Conservation (phyloP, 345 rosid species). For the Cardamine chenopodiifolia region DNA sequence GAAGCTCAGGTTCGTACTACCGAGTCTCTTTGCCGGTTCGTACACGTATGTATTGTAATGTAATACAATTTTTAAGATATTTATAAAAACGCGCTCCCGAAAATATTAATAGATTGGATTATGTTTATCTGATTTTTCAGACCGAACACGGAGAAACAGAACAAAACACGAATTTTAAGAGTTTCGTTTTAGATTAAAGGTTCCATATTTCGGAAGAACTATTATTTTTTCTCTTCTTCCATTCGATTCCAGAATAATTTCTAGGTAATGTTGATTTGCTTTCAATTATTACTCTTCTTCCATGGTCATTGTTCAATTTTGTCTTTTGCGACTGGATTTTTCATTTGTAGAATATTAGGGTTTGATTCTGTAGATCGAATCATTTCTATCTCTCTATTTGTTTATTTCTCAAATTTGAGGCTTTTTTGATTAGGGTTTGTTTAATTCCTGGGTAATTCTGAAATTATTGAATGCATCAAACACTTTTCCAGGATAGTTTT, state of each 20-base stretch:
- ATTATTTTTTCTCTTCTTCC: too few species aligned
- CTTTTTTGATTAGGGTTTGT: conserved; percentile 3
- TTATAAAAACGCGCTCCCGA: conserved; percentile 37
- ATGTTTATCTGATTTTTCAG: conserved; percentile 26
- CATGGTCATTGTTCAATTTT: conserved; percentile 10
- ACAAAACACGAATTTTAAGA: conserved; percentile 19
- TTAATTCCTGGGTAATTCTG: background rate
- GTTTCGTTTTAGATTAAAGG: conserved; percentile 31
- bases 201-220: conserved; percentile 25
- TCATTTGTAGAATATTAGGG: conserved; percentile 26
- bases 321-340: conserved; percentile 21
- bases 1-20: conserved; percentile 26
- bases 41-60: too few species aligned
- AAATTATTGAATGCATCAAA: background rate
- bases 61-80: background rate
- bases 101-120: conserved; percentile 13
- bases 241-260: conserved; percentile 1
- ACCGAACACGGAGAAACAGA: conserved; percentile 28
- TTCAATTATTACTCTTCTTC: background rate
- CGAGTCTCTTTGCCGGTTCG: background rate
- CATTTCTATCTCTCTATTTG: background rate
- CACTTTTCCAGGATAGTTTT: background rate
- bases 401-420: background rate
- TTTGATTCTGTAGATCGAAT: conserved; percentile 31
- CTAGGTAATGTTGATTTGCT: conserved; percentile 28